Percentiles rank a stretch among this genome's conserved stretches.
Conservation (phyloP, 495 filamentous ascomycete species). For the Talaromyces trachyspermus region DNA sequence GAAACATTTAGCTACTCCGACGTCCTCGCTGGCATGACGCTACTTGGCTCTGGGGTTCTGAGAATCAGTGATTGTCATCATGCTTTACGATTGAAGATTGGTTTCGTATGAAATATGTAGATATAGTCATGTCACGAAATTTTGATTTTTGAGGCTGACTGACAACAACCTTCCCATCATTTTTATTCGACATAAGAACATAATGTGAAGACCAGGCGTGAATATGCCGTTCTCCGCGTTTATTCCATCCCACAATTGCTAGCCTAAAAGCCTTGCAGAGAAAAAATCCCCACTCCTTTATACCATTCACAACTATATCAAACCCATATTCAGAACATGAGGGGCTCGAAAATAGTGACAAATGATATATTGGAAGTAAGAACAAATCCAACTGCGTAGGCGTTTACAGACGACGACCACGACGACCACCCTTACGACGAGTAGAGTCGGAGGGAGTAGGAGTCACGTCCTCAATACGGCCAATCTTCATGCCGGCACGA, state of each 20-base stretch:
- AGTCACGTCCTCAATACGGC: slow-evolving; percentile 98
- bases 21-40: not conserved
- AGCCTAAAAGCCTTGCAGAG: slow-evolving; percentile 23
- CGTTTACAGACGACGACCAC: slow-evolving; percentile 96
- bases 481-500: slow-evolving; percentile 98
- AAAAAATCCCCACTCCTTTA: not conserved
- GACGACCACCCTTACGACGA: slow-evolving; percentile 98
- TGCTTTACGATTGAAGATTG: no score
- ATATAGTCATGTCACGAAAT: no score
- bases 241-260: slow-evolving; percentile 48
- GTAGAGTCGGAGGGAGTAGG: slow-evolving; percentile 98
- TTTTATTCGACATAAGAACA: not conserved
- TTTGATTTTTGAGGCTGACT: no score
- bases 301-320: slow-evolving; percentile 3
- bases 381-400: slow-evolving; percentile 17
- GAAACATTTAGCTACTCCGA: not conserved
- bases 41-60: not conserved
- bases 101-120: no score
- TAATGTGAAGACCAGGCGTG: slow-evolving; percentile 47
- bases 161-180: not conserved
- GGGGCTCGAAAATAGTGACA: no score
- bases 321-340: not conserved
- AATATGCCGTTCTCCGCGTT: slow-evolving; percentile 50
- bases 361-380: not conserved
- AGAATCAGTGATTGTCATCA: not conserved